Base-by-base conservation (phyloP, 2,329 filamentous ascomycete species). In the Trichoderma arundinaceum region DNA sequence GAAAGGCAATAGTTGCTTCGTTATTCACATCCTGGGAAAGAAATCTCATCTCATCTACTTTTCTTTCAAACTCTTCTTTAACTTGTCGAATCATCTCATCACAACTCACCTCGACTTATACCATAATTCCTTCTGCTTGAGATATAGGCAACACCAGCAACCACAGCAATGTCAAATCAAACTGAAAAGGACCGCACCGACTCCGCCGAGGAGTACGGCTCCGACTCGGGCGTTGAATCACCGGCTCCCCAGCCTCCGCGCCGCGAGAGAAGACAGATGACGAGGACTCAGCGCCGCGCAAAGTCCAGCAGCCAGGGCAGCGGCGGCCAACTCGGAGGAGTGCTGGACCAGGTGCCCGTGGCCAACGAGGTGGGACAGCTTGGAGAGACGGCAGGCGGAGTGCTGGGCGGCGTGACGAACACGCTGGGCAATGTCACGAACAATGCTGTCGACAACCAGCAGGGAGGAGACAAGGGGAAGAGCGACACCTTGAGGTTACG, bases 401-500 rank as follows among this genome's bases (percentile, higher is more conserved):
- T 79, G 12, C 72, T 78, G 62, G 74, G 77, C 68, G 76, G 77
- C 54, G 79, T 79, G 41, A 77, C 78, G 22, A 77, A 78, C 69
- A 75, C 77, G 4, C 75, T 83, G 28, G 81, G 81, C 64, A 72
- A 74, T 68, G 73, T 82, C 13, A 76, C 79, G 15, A 75, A 76
- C 67, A 71, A 74, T 56, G 77, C 77, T 43, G 71, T 80, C 63
- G 74, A 78, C 62, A 74, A 78, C 66, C 71, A 77, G 66, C 73
- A 71, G 35, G 73, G 68, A 19, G 76, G 72, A 39, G 75, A 74
- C 48, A 74, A 77, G 71, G 81, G 83, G 72, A 81, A 83, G 72
- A 82, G 85, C 67, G 89, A 92, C 72, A 90, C 90, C 44, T 68
- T 76, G 63, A 46, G 63, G 75, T 77, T 95, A 71, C 85, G 88